phyloP scores from a whole-genome alignment of 768 basidiomycete species.

The Sistotremastrum niveocremeum region DNA sequence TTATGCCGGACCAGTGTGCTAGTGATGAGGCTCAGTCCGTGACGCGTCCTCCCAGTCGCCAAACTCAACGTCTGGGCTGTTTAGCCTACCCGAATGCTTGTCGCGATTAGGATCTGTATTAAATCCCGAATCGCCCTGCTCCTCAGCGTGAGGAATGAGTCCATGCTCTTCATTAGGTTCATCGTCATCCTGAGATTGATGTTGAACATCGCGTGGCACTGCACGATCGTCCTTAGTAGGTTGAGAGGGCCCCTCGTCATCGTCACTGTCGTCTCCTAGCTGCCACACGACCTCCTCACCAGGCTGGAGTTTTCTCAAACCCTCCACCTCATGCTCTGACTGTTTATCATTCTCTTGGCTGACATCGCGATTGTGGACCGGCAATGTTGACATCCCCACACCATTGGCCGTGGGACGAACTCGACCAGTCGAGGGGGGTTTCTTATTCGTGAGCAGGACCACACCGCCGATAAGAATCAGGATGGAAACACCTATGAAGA shows the following conservation, averaged over 20 bases:
- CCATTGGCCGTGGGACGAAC: conserved; percentile 10
- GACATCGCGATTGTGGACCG: conserved; percentile 4
- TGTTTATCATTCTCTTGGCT: conserved; percentile 15
- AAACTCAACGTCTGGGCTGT: too few relatives aligned
- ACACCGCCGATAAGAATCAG: conserved; percentile 80
- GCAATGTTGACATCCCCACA: conserved; percentile 13
- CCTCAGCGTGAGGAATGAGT: too few relatives aligned
- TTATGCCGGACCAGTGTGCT: too few relatives aligned
- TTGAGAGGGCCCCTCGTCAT: conserved; percentile 28
- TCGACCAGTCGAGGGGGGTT: conserved; percentile 30
- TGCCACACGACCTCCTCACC: conserved; percentile 46
- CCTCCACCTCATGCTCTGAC: conserved; percentile 27
- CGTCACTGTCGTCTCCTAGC: conserved; percentile 59
- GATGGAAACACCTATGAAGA: conserved; percentile 81
- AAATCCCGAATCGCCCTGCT: too few relatives aligned
- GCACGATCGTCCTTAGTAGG: too few relatives aligned
- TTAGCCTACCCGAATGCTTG: too few relatives aligned
- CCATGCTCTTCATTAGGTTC: too few relatives aligned
- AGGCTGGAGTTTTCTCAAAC: conserved; percentile 21
- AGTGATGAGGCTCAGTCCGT: too few relatives aligned
- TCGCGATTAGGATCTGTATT: too few relatives aligned
- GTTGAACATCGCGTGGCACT: too few relatives aligned
- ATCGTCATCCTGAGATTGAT: too few relatives aligned
- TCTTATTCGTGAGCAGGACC: conserved; percentile 87
- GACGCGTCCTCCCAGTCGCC: too few relatives aligned